A percentile compares a stretch with the other conserved stretches of the same genome.
Conservation (phyloP, 139 green algal genomes). For the Tetradesmus obliquus region DNA sequence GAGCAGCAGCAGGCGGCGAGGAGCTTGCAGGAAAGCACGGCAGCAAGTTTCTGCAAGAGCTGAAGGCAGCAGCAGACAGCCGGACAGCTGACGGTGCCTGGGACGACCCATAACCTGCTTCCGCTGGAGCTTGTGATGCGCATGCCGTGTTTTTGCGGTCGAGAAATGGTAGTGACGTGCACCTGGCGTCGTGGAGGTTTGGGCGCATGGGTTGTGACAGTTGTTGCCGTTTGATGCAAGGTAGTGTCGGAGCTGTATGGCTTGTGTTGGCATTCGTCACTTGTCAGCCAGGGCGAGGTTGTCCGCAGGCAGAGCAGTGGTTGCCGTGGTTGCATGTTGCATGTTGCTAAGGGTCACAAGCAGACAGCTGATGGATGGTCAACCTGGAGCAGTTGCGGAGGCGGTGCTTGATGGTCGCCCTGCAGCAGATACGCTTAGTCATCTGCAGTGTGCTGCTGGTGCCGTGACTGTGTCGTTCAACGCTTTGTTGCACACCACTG, state of each 20-base stretch:
- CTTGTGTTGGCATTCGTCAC: neutral
- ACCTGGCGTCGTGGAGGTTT: too few relatives aligned
- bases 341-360: neutral
- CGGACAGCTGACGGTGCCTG: constrained; percentile 12
- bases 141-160: too few relatives aligned
- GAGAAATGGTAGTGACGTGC: too few relatives aligned
- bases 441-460: neutral
- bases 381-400: neutral
- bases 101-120: neutral
- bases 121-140: too few relatives aligned
- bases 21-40: neutral
- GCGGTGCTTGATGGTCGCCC: too few relatives aligned
- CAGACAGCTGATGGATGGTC: neutral
- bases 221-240: too few relatives aligned
- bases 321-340: neutral
- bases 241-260: neutral
- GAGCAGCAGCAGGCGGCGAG: neutral
- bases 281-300: neutral
- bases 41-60: constrained; percentile 17
- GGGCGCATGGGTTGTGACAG: too few relatives aligned
- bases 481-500: too few relatives aligned
- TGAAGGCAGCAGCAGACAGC: constrained; percentile 1
- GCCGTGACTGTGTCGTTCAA: too few relatives aligned
- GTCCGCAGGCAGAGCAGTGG: too few relatives aligned
- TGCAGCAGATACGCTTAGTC: neutral